Base-by-base conservation (phyloP, 805 yeast species). In the Starmerella geochares region DNA sequence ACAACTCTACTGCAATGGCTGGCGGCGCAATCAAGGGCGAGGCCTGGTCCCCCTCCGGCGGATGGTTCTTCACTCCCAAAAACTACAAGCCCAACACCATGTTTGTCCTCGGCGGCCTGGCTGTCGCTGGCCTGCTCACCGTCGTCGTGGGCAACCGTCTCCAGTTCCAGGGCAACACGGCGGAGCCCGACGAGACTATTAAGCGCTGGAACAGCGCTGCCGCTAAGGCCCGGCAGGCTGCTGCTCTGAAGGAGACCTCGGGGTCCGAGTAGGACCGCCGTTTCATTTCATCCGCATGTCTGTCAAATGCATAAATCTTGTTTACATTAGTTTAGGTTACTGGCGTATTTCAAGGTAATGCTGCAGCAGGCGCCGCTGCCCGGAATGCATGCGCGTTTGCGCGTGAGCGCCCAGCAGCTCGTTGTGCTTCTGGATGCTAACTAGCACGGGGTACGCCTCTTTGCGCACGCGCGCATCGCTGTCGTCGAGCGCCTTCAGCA, bases 41-140 rank as follows among this genome's bases (percentile, higher is more conserved):
- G 48, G 62, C 64, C 4, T 59, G 64, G 64, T 61, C 76, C 19
- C 77, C 77, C 24, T 59, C 77, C 2, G 81, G 81, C 50, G 81
- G 80, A 45, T 77, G 81, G 80, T 71, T 61, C 62, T 71, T 71
- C 59, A 71, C 72, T 14, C 81, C 81, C 17, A 66, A 65, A 56
- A 77, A 77, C 66, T 72, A 73, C 65, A 67, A 67, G 50, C 54
- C 64, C 21, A 76, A 76, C 60, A 71, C 76, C 9, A 48, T 60
- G 13, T 59, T 70, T 42, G 72, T 71, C 10, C 63, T 69, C 17
- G 67, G 66, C 11, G 74, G 74, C 1, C 64, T 69, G 42, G 62
- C 68, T 25, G 64, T 64, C 3, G 60, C 64, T 6, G 57, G 69
- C 19, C 62, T 61, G 38, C 62, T 61, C 27, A 54, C 70, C 27